Evolutionary conservation across 2,329 filamentous ascomycete genomes (phyloP), one percentile per base, ranked within the genome.

Genomic region (Cadophora sp.): DNA sequence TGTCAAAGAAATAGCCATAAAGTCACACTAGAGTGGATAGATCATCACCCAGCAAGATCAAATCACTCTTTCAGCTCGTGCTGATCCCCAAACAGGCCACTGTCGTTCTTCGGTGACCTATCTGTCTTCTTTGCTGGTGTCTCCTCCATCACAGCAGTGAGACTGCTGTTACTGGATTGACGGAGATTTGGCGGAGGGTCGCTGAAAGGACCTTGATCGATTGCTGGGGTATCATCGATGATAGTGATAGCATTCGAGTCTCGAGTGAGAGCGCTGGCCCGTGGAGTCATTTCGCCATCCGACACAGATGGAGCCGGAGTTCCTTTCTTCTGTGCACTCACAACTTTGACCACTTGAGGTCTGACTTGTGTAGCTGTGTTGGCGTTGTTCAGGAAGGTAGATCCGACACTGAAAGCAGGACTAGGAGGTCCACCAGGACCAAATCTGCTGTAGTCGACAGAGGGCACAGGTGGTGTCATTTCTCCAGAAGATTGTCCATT

Each of bases 391-490:
- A 91, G 81, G 78, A 91, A 91, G 1, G 89, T 90, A 24, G 89
- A 89, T 22, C 89, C 89, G 66, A 91, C 87, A 74, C 88, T 91
- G 76, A 91, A 91, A 43, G 86, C 83, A 6, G 82, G 83, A 74
- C 87, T 89, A 73, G 83, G 84, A 26, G 83, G 88, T 68, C 80
- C 82, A 63, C 73, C 70, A 72, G 74, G 51, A 75, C 74, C 83
- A 76, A 88, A 90, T 76, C 84, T 87, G 69, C 85, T 85, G 71
- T 85, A 87, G 75, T 94, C 89, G 74, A 96, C 89, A 67, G 83
- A 83, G 7, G 92, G 92, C 6, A 95, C 90, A 0, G 92, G 92
- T 3, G 93, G 92, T 22, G 91, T 80, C 67, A 84, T 80, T 61
- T 83, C 85, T 34, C 79, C 83, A 37, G 85, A 83, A 63, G 80